Conservation (phyloP, 2,329 filamentous ascomycete species). For the Talaromyces sp. region DNA sequence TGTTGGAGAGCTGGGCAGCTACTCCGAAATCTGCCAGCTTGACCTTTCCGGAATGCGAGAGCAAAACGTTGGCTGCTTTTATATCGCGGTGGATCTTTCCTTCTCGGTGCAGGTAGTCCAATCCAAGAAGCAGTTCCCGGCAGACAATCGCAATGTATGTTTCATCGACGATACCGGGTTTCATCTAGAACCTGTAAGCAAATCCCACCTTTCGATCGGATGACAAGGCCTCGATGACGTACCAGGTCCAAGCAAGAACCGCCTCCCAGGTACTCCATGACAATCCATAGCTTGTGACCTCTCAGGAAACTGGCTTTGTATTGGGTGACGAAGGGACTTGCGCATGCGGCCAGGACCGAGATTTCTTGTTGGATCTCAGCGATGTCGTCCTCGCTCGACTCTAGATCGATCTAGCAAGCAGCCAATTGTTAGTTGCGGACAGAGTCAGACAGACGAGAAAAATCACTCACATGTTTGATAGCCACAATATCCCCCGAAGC, state of each 20-base stretch:
- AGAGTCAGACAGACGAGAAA: not conserved
- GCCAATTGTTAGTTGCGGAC: not conserved
- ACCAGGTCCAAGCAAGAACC: constrained; percentile 93
- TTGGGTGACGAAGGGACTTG: constrained; percentile 88
- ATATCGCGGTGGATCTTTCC: constrained; percentile 97
- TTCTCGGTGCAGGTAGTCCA: constrained; percentile 89
- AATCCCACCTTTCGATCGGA: not conserved
- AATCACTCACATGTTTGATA: constrained; percentile 78
- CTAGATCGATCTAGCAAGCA: constrained; percentile 79
- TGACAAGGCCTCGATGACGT: constrained; percentile 24
- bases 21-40: constrained; percentile 98
- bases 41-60: constrained; percentile 85
- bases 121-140: constrained; percentile 79
- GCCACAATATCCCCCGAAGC: constrained; percentile 88
- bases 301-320: constrained; percentile 96
- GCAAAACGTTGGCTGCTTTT: constrained; percentile 91
- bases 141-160: constrained; percentile 90
- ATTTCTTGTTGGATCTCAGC: constrained; percentile 98
- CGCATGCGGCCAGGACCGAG: constrained; percentile 88
- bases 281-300: constrained; percentile 97
- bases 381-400: constrained; percentile 97
- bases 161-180: constrained; percentile 85
- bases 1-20: constrained; percentile 91
- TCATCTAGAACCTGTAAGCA: constrained; percentile 57
- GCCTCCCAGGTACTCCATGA: constrained; percentile 96